Percentiles rank a stretch among this genome's conserved stretches.
These are phyloP conservation scores for Simmondsia chinensis DNA, from an alignment of 148 eudicot genomes.

Conservation along the genomic window DNA sequence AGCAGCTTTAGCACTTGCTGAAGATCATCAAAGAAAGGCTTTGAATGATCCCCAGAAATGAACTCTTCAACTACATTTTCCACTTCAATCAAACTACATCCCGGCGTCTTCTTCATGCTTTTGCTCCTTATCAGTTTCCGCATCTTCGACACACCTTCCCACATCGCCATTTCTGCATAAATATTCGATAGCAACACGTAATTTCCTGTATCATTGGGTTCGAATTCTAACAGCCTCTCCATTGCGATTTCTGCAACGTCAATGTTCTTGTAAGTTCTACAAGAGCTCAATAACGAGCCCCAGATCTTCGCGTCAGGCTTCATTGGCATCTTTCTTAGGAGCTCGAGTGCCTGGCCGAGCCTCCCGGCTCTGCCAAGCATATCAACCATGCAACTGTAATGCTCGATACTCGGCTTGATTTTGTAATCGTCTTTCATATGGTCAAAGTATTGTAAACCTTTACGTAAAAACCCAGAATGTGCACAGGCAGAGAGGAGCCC, in stretches of 20 bases:
- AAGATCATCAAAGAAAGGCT: conserved; percentile 10
- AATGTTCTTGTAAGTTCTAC: conserved; percentile 22
- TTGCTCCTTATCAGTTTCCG: conserved; percentile 29
- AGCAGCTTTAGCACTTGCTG: conserved; percentile 14
- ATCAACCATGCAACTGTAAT: conserved; percentile 30
- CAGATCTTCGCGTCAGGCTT: conserved; percentile 31
- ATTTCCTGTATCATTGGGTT: conserved; percentile 39
- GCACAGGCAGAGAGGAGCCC: conserved; percentile 37
- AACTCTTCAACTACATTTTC: conserved; percentile 22
- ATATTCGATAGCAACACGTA: conserved; percentile 32
- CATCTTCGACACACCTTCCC: conserved; percentile 35
- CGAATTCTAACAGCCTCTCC: conserved; percentile 25
- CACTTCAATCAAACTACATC: conserved; percentile 29
- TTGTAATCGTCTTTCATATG: conserved; percentile 25
- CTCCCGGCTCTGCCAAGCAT: conserved; percentile 28
- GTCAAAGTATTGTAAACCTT: conserved; percentile 27
- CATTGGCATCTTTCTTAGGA: conserved; percentile 24
- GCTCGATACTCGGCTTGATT: conserved; percentile 28
- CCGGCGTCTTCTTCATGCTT: conserved; percentile 36
- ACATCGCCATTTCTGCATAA: conserved; percentile 31
- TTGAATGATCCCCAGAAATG: conserved; percentile 23
- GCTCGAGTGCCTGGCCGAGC: conserved; percentile 20
- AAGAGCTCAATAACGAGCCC: conserved; percentile 41
- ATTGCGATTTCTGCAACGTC: conserved; percentile 27
- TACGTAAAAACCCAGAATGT: conserved; percentile 25